Conservation (phyloP, 2,329 filamentous ascomycete species). For the Ramularia endophylla region DNA sequence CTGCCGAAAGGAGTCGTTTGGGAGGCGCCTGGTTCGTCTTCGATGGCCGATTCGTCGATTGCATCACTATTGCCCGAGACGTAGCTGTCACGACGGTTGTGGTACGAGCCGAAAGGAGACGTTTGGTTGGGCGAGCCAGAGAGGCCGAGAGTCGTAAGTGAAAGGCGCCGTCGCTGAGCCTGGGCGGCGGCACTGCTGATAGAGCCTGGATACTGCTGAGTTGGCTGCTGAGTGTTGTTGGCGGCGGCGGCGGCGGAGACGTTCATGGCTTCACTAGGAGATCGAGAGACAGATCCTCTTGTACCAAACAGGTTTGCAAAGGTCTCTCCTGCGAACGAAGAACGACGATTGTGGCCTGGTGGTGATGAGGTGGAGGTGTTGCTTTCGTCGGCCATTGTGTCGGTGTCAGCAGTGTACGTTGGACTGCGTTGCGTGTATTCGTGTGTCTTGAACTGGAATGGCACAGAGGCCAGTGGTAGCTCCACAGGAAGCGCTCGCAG, state of each 20-base stretch:
- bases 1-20: constrained; percentile 61
- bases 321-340: constrained; percentile 44
- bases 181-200: constrained; percentile 45
- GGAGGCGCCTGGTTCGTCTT: constrained; percentile 53
- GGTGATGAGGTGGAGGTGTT: constrained; percentile 10
- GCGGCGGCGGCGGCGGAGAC: constrained; percentile 19
- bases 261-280: constrained; percentile 23
- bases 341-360: constrained; percentile 34
- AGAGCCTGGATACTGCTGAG: constrained; percentile 36
- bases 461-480: too few species aligned
- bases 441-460: too few species aligned
- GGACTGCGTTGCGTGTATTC: not conserved
- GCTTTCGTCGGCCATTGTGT: constrained; percentile 18
- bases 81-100: constrained; percentile 39
- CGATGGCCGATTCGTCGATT: constrained; percentile 46
- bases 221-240: constrained; percentile 20
- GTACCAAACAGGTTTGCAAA: constrained; percentile 45
- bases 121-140: constrained; percentile 38
- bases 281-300: constrained; percentile 18
- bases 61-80: constrained; percentile 35
- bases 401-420: constrained; percentile 3
- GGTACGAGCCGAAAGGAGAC: constrained; percentile 39
- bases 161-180: constrained; percentile 45
- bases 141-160: constrained; percentile 45
- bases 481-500: too few species aligned